Evolutionary conservation across 352 stramenopile species (phyloP).

Genomic region (Pythium pyrilobum): DNA sequence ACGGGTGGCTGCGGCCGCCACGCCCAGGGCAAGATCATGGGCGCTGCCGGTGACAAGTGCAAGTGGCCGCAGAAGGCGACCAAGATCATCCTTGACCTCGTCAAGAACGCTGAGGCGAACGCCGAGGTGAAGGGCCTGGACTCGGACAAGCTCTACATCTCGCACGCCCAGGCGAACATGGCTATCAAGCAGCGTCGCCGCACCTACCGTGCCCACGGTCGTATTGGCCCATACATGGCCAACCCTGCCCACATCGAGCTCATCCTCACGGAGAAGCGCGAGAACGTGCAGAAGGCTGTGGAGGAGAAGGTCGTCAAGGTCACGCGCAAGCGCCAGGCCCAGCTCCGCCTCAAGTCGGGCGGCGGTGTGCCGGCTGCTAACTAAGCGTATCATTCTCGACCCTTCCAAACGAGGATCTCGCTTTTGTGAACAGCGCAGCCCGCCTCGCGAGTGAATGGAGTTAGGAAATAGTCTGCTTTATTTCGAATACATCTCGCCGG

Average conservation of each 20-base stretch:
- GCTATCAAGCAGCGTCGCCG: constrained; percentile 97
- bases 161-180: constrained; percentile 96
- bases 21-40: constrained; percentile 94
- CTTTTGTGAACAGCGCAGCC: constrained; percentile 18
- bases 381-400: constrained; percentile 33
- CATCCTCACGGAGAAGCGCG: constrained; percentile 95
- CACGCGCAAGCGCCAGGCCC: constrained; percentile 84
- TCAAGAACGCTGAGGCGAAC: constrained; percentile 99
- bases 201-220: constrained; percentile 98
- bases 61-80: constrained; percentile 99
- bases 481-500: constrained; percentile 70
- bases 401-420: neutral
- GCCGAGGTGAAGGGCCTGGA: constrained; percentile 98
- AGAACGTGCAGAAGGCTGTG: constrained; percentile 91
- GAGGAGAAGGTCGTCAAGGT: constrained; percentile 88
- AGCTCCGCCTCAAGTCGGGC: constrained; percentile 87
- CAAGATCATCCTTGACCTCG: constrained; percentile 97
- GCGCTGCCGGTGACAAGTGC: constrained; percentile 95
- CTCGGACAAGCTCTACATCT: constrained; percentile 95
- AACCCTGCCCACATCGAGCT: constrained; percentile 99
- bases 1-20: constrained; percentile 98
- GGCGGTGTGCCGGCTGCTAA: constrained; percentile 73
- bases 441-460: constrained; percentile 9
- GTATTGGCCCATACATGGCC: constrained; percentile 98
- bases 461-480: constrained; percentile 23